Evolutionary conservation across 208 protist genomes (phyloP).

Genomic region (Acanthamoeba divionensis): DNA sequence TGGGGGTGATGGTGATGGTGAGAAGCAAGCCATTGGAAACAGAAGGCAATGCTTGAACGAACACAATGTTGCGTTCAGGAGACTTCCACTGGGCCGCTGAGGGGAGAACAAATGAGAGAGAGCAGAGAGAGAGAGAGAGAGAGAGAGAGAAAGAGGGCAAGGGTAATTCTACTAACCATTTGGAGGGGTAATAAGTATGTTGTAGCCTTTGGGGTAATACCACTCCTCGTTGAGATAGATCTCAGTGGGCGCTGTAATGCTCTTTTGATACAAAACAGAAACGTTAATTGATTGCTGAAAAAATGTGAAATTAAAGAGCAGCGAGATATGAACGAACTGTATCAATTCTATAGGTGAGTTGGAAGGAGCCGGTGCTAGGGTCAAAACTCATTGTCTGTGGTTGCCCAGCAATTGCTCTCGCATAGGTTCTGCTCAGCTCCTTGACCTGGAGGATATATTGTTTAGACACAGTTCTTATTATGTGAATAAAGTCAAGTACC

Average conservation of each 20-base stretch:
- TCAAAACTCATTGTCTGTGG: conserved; percentile 58
- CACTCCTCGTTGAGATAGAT: conserved; percentile 71
- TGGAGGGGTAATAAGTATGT: neutral
- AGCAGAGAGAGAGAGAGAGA: neutral
- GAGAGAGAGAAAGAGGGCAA: neutral
- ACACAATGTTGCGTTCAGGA: neutral
- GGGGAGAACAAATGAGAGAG: neutral
- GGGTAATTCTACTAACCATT: neutral
- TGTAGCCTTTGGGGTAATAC: conserved; percentile 69
- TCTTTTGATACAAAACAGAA: neutral
- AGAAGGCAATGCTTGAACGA: neutral
- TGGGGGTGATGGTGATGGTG: conserved; percentile 11
- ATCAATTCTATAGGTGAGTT: conserved; percentile 53
- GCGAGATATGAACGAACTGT: neutral
- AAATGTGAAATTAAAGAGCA: no score
- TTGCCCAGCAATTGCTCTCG: conserved; percentile 52
- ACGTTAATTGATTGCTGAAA: neutral
- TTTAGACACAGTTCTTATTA: no score
- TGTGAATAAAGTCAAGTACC: neutral
- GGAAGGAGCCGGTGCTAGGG: conserved; percentile 29
- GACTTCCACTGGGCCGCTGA: neutral
- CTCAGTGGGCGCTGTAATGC: conserved; percentile 57
- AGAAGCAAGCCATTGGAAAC: neutral
- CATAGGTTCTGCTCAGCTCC: conserved; percentile 64
- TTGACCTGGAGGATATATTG: conserved; percentile 56